Evolutionary conservation across 768 basidiomycete genomes (phyloP).

Genomic region (Pleurotus ostreatus): DNA sequence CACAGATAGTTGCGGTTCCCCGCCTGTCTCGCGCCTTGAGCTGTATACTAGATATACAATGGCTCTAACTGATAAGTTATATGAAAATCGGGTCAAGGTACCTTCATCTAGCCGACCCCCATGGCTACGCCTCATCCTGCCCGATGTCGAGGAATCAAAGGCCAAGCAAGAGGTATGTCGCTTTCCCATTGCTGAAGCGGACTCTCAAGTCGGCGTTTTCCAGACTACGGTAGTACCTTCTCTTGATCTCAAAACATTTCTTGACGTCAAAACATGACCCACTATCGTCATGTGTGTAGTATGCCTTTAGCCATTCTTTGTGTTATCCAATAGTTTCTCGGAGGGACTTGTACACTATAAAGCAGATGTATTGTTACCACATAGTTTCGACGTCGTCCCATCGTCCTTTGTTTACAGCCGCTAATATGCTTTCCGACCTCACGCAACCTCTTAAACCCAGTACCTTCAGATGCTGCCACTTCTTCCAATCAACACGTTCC

Average conservation of each 20-base stretch:
- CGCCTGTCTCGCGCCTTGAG: slow-evolving; percentile 59
- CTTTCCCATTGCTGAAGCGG: neutral
- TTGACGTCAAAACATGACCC: slow-evolving; percentile 41
- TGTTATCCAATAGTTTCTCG: neutral
- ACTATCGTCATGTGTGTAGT: neutral
- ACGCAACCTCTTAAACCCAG: slow-evolving; percentile 56
- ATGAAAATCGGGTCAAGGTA: slow-evolving; percentile 44
- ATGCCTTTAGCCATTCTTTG: neutral
- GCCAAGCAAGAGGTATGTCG: slow-evolving; percentile 11
- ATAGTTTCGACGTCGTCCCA: slow-evolving; percentile 63
- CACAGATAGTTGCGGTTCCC: slow-evolving; percentile 47
- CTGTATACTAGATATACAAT: slow-evolving; percentile 62
- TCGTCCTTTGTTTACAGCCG: slow-evolving; percentile 51
- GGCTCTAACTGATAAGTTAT: slow-evolving; percentile 54
- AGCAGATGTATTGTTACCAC: slow-evolving; percentile 26
- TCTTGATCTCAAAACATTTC: slow-evolving; percentile 52
- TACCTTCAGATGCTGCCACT: slow-evolving; percentile 48
- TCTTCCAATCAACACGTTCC: slow-evolving; percentile 53
- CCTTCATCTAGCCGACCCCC: slow-evolving; percentile 31
- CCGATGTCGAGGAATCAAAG: slow-evolving; percentile 13
- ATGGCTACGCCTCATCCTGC: slow-evolving; percentile 44
- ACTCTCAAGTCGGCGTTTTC: slow-evolving; percentile 5
- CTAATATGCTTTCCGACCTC: slow-evolving; percentile 36
- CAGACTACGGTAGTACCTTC: slow-evolving; percentile 36
- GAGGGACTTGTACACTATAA: slow-evolving; percentile 18